These are phyloP conservation scores for Syzygium aromaticum DNA, from an alignment of 345 rosid species.

Conservation along the genomic window DNA sequence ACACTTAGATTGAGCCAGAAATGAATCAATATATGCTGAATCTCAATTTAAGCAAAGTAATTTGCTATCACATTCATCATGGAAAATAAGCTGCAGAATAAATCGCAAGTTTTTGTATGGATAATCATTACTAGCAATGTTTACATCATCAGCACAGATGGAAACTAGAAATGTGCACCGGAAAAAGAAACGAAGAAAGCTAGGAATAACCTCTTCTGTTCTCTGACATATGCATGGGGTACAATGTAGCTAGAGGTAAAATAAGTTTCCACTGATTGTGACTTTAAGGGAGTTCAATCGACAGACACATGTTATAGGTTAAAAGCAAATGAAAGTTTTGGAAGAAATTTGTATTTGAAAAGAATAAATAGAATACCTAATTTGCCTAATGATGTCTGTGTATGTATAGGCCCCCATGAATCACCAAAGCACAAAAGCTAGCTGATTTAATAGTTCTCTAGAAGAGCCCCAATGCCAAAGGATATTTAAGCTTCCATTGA, in stretches of 20 bases:
- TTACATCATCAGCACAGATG: background rate
- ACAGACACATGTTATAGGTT: background rate
- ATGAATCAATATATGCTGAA: fast-evolving
- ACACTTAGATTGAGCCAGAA: background rate
- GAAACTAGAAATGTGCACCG: fast-evolving
- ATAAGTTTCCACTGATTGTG: background rate
- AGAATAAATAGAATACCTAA: fast-evolving
- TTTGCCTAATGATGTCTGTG: background rate
- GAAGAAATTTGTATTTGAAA: background rate
- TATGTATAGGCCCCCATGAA: background rate
- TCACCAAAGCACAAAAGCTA: background rate
- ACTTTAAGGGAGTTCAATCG: background rate
- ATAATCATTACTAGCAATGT: background rate
- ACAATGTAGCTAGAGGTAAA: background rate
- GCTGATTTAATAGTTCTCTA: background rate
- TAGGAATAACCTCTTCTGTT: fast-evolving
- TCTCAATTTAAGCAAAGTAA: background rate
- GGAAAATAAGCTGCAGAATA: background rate
- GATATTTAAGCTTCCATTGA: background rate
- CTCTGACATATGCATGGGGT: background rate
- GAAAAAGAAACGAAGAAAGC: background rate
- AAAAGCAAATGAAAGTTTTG: background rate
- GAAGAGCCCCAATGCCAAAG: background rate
- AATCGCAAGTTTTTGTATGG: background rate
- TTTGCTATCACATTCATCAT: fast-evolving